phyloP scores from a whole-genome alignment of 106 monocot species.

The Acanthochlamys bracteata region DNA sequence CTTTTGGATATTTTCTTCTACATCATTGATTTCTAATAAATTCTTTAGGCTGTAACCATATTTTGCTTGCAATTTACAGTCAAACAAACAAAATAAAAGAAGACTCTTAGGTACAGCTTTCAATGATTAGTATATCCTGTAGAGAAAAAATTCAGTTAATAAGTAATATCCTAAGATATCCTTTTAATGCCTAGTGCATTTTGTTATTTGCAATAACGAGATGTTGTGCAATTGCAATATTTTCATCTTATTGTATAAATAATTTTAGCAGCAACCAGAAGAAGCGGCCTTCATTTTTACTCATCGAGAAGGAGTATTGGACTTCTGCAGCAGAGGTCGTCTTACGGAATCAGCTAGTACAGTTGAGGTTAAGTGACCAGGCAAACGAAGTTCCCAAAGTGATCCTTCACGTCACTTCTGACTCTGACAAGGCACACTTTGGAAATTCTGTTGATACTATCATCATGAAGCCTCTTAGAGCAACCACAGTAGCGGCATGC shows the following conservation, averaged over 20 bases:
- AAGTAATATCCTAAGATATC: no score
- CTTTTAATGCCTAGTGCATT: no score
- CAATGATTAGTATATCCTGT: no score
- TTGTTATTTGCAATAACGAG: no score
- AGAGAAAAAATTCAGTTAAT: no score
- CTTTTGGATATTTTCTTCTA: no score
- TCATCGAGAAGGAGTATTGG: constrained; percentile 73
- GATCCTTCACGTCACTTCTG: constrained; percentile 47
- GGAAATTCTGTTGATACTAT: constrained; percentile 35
- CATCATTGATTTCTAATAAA: background rate
- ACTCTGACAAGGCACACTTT: constrained; percentile 43
- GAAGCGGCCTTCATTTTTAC: constrained; percentile 43
- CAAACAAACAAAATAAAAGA: no score
- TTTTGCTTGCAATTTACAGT: background rate
- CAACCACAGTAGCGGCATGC: constrained; percentile 69
- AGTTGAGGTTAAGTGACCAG: constrained; percentile 29
- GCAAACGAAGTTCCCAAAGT: constrained; percentile 37
- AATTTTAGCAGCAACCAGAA: constrained; percentile 16
- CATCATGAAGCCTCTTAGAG: constrained; percentile 76
- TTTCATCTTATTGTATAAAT: background rate
- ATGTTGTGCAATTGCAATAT: background rate
- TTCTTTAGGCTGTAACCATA: background rate
- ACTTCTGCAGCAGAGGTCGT: constrained; percentile 12
- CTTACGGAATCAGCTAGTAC: constrained; percentile 22
- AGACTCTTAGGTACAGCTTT: no score